These are phyloP conservation scores for Graphilbum fragrans DNA, from an alignment of 2,329 filamentous ascomycete species.

Conservation along the genomic window DNA sequence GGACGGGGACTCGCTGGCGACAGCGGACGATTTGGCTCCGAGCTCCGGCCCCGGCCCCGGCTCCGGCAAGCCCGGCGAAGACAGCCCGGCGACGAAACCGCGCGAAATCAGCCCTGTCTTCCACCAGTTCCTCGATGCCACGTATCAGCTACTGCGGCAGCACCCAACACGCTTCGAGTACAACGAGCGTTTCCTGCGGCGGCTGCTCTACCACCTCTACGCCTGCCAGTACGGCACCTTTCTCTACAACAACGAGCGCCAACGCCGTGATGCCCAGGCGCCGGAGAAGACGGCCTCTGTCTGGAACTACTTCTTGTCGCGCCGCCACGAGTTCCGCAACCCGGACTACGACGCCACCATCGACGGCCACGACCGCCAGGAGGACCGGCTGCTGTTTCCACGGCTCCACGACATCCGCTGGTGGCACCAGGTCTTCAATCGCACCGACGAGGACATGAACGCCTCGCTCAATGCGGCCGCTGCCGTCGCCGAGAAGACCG, in stretches of 20 bases:
- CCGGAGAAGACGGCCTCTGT: constrained; percentile 69
- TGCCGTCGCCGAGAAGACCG: constrained; percentile 30
- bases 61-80: constrained; percentile 19
- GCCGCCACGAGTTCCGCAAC: constrained; percentile 72
- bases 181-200: constrained; percentile 83
- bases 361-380: constrained; percentile 68
- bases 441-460: constrained; percentile 90
- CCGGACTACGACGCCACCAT: constrained; percentile 61
- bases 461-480: constrained; percentile 43
- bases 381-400: constrained; percentile 77
- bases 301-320: constrained; percentile 88
- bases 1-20: constrained; percentile 39
- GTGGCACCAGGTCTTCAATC: constrained; percentile 85
- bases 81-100: constrained; percentile 61
- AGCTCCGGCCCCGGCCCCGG: constrained; percentile 21
- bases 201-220: constrained; percentile 85
- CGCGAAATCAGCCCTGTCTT: constrained; percentile 94
- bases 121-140: constrained; percentile 91
- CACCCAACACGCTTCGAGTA: constrained; percentile 86
- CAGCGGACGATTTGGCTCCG: constrained; percentile 25
- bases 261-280: constrained; percentile 59
- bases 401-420: constrained; percentile 68
- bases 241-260: constrained; percentile 87
- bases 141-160: constrained; percentile 80
- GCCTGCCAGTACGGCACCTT: constrained; percentile 97